Evolutionary conservation across 805 yeast genomes (phyloP).

Genomic region (Tetrapisispora namnaoensis): DNA sequence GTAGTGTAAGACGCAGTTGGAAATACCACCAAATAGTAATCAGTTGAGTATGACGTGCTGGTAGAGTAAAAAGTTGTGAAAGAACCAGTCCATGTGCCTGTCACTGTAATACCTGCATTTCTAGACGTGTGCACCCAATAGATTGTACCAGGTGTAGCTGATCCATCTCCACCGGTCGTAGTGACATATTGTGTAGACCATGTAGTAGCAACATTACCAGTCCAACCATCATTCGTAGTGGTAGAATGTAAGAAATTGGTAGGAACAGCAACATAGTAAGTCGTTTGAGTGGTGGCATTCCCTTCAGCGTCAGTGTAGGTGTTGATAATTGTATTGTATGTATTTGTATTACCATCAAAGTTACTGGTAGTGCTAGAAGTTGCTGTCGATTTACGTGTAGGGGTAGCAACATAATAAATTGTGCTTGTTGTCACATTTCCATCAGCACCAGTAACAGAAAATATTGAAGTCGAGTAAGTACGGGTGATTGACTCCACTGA

Average conservation of each 20-base stretch:
- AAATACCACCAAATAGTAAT: no score
- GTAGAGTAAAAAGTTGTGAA: neutral
- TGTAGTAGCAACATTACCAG: no score
- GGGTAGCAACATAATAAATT: neutral
- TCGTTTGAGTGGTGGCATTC: neutral
- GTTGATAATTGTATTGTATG: neutral
- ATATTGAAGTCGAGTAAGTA: neutral
- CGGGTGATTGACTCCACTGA: neutral
- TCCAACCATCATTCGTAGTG: neutral
- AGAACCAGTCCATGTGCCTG: neutral
- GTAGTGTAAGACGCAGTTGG: no score
- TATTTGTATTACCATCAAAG: neutral
- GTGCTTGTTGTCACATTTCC: conserved; percentile 8
- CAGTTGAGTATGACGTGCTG: neutral
- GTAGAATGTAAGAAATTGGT: neutral
- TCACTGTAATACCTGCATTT: no score
- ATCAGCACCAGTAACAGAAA: conserved; percentile 7
- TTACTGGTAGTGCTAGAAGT: neutral
- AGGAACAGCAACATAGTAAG: neutral
- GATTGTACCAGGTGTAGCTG: no score
- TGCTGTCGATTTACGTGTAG: neutral
- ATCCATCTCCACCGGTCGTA: no score
- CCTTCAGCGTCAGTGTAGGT: neutral
- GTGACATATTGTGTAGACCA: no score
- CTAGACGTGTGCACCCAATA: no score